Conservation (phyloP, 2,329 filamentous ascomycete genomes). For the Dothideomycetes sp. region DNA sequence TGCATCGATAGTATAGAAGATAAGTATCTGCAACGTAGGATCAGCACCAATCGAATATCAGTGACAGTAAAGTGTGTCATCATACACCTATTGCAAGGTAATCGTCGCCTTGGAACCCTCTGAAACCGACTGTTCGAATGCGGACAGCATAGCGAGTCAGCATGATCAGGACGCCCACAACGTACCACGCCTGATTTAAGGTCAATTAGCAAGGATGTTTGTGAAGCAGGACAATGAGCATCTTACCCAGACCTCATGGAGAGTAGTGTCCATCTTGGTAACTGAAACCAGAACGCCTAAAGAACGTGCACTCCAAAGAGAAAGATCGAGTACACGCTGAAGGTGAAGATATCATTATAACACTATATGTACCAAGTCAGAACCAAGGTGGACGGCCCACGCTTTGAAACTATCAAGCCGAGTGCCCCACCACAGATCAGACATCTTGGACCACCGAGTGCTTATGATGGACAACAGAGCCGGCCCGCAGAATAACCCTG, state of each 20-base stretch:
- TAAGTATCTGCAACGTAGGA: constrained; percentile 4
- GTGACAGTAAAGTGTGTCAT: background rate
- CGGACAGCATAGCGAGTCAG: constrained; percentile 25
- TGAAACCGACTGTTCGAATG: constrained; percentile 25
- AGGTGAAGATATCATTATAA: too few relatives aligned
- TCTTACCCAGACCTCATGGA: constrained; percentile 7
- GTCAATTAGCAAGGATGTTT: background rate
- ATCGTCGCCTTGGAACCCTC: constrained; percentile 29
- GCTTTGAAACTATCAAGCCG: too few relatives aligned
- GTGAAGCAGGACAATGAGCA: background rate
- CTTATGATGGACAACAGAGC: too few relatives aligned
- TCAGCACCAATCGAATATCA: background rate
- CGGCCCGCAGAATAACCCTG: too few relatives aligned
- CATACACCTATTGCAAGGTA: constrained; percentile 16
- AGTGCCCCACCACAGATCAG: too few relatives aligned
- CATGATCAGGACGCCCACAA: constrained; percentile 16
- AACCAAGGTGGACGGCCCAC: too few relatives aligned
- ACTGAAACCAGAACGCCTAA: too few relatives aligned
- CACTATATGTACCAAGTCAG: too few relatives aligned
- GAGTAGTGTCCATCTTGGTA: constrained; percentile 2
- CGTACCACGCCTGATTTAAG: constrained; percentile 2
- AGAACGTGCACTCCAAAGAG: too few relatives aligned
- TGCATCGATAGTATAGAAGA: constrained; percentile 26
- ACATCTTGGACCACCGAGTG: too few relatives aligned
- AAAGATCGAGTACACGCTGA: too few relatives aligned